phyloP scores from a whole-genome alignment of 2,329 filamentous ascomycete genomes.

The Sporothrix brasiliensis region DNA sequence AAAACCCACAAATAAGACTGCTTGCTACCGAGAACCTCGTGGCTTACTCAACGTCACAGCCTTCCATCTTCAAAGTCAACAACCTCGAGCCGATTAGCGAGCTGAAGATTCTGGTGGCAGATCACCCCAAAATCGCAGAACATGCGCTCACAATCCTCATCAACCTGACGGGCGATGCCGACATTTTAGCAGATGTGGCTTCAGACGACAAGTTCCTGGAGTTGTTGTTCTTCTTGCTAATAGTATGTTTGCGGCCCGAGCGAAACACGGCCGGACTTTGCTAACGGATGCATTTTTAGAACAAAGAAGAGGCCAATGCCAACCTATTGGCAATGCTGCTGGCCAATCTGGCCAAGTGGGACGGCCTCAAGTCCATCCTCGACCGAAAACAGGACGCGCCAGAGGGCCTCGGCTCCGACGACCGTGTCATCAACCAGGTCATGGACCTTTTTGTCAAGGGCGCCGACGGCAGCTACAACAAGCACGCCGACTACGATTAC shows the following conservation, averaged over 20 bases:
- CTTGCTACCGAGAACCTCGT: conserved; percentile 85
- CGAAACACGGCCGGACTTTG: background rate
- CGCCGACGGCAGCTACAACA: conserved; percentile 79
- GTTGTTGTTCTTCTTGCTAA: conserved; percentile 70
- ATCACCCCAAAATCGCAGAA: conserved; percentile 86
- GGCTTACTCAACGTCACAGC: conserved; percentile 74
- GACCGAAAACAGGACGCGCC: conserved; percentile 69
- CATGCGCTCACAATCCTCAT: conserved; percentile 89
- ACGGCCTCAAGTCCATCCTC: conserved; percentile 70
- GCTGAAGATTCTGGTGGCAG: conserved; percentile 81
- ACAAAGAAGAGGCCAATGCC: conserved; percentile 75
- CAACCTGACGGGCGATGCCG: conserved; percentile 76
- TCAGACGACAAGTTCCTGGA: conserved; percentile 82
- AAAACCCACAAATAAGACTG: conserved; percentile 86
- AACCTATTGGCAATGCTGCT: conserved; percentile 89
- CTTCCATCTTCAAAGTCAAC: conserved; percentile 80
- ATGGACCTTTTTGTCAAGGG: conserved; percentile 97
- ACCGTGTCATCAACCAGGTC: conserved; percentile 81
- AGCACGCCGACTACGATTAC: conserved; percentile 85
- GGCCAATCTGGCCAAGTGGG: conserved; percentile 85
- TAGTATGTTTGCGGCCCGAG: conserved; percentile 57
- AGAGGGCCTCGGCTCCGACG: conserved; percentile 70
- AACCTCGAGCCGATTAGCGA: conserved; percentile 79
- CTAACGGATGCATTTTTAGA: conserved; percentile 38
- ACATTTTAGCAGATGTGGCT: conserved; percentile 72